Evolutionary conservation across 2,329 filamentous ascomycete species (phyloP).

Genomic region (Penicillium sp.): DNA sequence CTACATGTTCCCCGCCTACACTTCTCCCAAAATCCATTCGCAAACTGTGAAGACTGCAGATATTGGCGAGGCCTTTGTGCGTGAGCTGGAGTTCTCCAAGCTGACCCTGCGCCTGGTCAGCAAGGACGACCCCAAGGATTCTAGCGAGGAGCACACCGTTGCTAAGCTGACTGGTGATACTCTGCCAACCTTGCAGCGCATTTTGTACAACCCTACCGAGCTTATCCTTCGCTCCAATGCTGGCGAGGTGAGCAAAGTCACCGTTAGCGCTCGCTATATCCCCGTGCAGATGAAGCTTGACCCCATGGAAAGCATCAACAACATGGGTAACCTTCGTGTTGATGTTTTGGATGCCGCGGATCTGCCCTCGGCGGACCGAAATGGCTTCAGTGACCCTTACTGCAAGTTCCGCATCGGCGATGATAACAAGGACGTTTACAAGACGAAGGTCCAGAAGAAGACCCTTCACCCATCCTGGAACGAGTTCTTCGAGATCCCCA

Average conservation of each 20-base stretch:
- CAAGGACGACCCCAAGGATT: conserved; percentile 71
- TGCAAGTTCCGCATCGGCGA: conserved; percentile 92
- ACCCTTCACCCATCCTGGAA: conserved; percentile 94
- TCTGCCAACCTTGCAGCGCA: conserved; percentile 81
- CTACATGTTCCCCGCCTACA: conserved; percentile 86
- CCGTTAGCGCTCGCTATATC: conserved; percentile 90
- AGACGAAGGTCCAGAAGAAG: conserved; percentile 96
- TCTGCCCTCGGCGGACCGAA: conserved; percentile 90
- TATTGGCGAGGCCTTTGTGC: conserved; percentile 91
- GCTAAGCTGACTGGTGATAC: conserved; percentile 84
- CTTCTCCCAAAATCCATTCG: conserved; percentile 71
- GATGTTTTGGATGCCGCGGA: conserved; percentile 84
- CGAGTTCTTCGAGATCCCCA: conserved; percentile 82
- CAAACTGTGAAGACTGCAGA: conserved; percentile 78
- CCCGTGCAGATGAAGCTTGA: conserved; percentile 93
- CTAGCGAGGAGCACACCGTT: conserved; percentile 69
- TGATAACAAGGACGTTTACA: conserved; percentile 84
- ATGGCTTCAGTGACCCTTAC: conserved; percentile 96
- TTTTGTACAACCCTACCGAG: conserved; percentile 84
- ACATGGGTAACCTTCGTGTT: conserved; percentile 93
- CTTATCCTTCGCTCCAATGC: conserved; percentile 77
- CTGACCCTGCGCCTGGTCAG: conserved; percentile 85
- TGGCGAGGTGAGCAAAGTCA: conserved; percentile 75
- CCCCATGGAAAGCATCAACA: conserved; percentile 96
- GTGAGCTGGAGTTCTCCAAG: conserved; percentile 94